Evolutionary conservation across 2,329 filamentous ascomycete genomes (phyloP), one percentile per base, ranked within the genome.

Genomic region (Chaetomium olivaceum): DNA sequence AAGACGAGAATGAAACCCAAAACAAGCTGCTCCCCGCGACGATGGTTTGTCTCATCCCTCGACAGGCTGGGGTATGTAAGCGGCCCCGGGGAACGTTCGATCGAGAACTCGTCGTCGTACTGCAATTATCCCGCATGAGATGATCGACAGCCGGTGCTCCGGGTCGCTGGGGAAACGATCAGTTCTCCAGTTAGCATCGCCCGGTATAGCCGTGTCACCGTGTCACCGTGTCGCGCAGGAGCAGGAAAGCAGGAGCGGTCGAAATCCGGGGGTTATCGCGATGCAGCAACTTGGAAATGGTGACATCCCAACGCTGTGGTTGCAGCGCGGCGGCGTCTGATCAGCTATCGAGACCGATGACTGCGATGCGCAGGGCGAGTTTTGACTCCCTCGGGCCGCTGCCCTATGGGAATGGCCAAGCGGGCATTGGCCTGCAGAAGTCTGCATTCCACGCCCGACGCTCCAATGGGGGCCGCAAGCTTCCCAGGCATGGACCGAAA

Each of bases 371-470:
- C 43, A 67, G 60, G 59, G 52, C 64, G 58, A 62, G 51, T 56
- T 50, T 58, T 62, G 63, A 65, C 58, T 63, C 61, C 63, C 29
- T 64, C 59, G 67, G 63, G 68, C 64, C 56, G 61, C 67, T 68
- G 70, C 61, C 72, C 73, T 73, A 70, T 72, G 66, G 69, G 65
- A 70, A 62, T 29, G 58, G 59, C 51, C 63, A 66, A 54, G 62
- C 58, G 69, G 69, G 58, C 43, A 59, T 64, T 62, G 61, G 64
- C 65, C 61, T 72, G 73, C 73, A 75, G 61, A 64, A 69, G 62
- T 64, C 67, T 72, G 69, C 71, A 73, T 71, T 71, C 68, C 69
- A 69, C 52, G 63, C 62, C 68, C 60, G 63, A 68, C 55, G 68
- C 67, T 70, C 71, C 71, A 69, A 72, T 69, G 67, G 67, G 52